phyloP scores from a whole-genome alignment of 257 asterid species.

The Penstemon newberryi region DNA sequence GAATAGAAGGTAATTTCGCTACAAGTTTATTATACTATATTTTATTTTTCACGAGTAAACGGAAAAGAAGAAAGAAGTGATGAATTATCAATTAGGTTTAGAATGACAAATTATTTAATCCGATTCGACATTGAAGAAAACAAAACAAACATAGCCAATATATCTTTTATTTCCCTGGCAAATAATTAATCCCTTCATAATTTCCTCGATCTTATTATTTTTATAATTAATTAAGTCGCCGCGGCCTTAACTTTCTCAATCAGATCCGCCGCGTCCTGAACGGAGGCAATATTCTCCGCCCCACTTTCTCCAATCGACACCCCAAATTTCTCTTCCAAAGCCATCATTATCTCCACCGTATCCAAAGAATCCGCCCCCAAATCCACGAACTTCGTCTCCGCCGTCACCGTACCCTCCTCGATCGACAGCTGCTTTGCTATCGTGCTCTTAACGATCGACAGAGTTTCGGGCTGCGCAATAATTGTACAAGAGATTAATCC shows the following conservation, averaged over 20 bases:
- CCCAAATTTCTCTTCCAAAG: constrained; percentile 51
- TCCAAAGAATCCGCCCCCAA: constrained; percentile 64
- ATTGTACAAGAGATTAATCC: constrained; percentile 31
- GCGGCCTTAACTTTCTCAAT: constrained; percentile 52
- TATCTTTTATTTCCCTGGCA: no score
- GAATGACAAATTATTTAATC: no score
- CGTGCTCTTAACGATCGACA: constrained; percentile 42
- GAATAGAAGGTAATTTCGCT: no score
- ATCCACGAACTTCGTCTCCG: constrained; percentile 49
- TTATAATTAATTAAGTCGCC: constrained; percentile 16
- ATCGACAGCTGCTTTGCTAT: constrained; percentile 52
- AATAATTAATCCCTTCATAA: not conserved
- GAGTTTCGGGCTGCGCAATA: constrained; percentile 43
- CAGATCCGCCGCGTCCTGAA: constrained; percentile 65
- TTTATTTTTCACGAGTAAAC: no score
- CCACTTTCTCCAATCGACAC: constrained; percentile 61
- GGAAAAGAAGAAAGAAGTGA: no score
- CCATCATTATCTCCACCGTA: constrained; percentile 69
- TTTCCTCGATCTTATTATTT: not conserved
- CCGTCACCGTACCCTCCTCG: constrained; percentile 42
- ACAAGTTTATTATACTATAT: no score
- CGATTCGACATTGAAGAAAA: no score
- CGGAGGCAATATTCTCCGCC: constrained; percentile 54
- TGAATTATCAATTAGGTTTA: no score
- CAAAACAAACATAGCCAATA: no score